A percentile compares a stretch with the other conserved stretches of the same genome.
phyloP scores from a whole-genome alignment of 257 asterid genomes.

The Oldenlandia corymbosa region DNA sequence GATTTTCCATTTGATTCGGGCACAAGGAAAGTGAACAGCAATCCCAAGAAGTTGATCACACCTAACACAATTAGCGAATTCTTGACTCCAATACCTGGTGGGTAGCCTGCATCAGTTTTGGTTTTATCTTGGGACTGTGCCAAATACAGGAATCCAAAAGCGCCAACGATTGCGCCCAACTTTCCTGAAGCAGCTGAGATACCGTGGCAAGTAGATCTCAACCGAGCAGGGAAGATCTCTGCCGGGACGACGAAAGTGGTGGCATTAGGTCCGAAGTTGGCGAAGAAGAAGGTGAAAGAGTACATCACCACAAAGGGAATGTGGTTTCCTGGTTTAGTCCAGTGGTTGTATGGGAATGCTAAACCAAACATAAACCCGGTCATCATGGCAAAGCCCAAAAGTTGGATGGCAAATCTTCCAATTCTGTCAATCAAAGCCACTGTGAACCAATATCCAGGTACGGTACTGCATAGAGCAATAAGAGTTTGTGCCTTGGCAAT shows the following conservation, averaged over 20 bases:
- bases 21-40: conserved; percentile 47
- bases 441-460: conserved; percentile 65
- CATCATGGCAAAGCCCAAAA: conserved; percentile 52
- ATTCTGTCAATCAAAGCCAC: conserved; percentile 42
- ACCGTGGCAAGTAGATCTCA: conserved; percentile 66
- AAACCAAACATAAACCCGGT: conserved; percentile 50
- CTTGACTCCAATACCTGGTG: conserved; percentile 52
- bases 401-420: conserved; percentile 42
- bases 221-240: conserved; percentile 61
- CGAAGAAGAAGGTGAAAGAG: conserved; percentile 51
- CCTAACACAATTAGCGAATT: conserved; percentile 55
- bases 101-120: conserved; percentile 56
- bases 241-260: conserved; percentile 66
- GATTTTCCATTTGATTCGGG: conserved; percentile 63
- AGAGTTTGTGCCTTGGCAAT: conserved; percentile 60
- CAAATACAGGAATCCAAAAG: conserved; percentile 56
- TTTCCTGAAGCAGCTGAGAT: conserved; percentile 65
- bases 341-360: conserved; percentile 51
- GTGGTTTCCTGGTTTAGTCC: conserved; percentile 41
- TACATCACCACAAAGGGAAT: conserved; percentile 44
- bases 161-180: conserved; percentile 63
- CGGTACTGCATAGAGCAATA: conserved; percentile 53
- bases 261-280: conserved; percentile 59
- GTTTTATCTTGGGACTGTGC: conserved; percentile 47
- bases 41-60: conserved; percentile 36